Evolutionary conservation across 257 asterid genomes (phyloP).

Genomic region (Solanum tarijense): DNA sequence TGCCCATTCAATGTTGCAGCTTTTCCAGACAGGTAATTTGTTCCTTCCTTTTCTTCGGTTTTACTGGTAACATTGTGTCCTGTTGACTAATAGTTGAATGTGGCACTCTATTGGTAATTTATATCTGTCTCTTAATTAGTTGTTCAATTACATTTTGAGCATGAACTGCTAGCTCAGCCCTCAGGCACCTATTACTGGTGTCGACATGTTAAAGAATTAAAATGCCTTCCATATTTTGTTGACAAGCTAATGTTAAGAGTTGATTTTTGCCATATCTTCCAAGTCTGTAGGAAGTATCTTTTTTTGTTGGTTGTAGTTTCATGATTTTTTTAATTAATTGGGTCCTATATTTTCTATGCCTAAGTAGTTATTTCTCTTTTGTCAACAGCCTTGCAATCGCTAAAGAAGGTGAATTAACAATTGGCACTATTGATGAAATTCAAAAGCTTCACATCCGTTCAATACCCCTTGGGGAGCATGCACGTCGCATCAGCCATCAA

Average conservation of each 20-base stretch:
- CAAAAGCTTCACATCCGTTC: conserved; percentile 98
- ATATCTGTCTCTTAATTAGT: neutral
- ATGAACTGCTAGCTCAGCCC: neutral
- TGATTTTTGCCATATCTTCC: neutral
- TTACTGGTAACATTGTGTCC: neutral
- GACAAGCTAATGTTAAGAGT: neutral
- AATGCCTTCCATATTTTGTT: neutral
- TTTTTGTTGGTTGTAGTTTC: neutral
- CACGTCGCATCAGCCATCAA: conserved; percentile 96
- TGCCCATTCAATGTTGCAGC: conserved; percentile 99
- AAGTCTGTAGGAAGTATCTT: neutral
- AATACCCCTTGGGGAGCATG: conserved; percentile 94
- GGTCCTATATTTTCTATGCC: neutral
- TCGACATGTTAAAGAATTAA: neutral
- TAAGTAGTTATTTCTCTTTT: conserved; percentile 1
- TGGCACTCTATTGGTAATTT: neutral
- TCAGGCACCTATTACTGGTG: neutral
- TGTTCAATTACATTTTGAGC: neutral
- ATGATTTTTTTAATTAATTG: neutral
- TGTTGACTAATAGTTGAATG: neutral
- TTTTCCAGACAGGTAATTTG: conserved; percentile 85
- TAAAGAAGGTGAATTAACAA: conserved; percentile 91
- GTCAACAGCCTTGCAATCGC: conserved; percentile 88
- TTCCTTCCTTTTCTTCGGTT: neutral
- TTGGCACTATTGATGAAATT: conserved; percentile 95